Base-by-base conservation (phyloP, 768 basidiomycete genomes). In the Fibroporia radiculosa region DNA sequence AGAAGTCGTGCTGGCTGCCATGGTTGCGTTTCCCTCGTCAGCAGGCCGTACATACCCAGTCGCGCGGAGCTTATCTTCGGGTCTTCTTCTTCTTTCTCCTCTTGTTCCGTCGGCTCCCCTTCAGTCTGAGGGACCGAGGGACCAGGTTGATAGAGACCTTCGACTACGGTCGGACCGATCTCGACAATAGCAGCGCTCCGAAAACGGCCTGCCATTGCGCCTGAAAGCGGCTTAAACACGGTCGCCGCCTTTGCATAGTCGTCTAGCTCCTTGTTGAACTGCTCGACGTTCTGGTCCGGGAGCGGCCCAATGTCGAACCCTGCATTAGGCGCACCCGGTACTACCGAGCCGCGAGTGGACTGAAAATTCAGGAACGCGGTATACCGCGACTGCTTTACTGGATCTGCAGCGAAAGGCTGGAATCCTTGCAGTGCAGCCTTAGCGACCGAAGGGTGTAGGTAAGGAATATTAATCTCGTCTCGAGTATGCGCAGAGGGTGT, bases 181-280 rank as follows among this genome's bases (percentile, higher is more conserved):
- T 90, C 88, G n/a, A 88, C 64, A 12, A 82, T 71, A 0, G 76
- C 75, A 0, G 89, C 88, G 45, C 78, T 84, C 4, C 86, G 91
- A 63, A 98, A 98, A n/a, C 95, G 76, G 18, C 81, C 84, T 0
- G 92, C 91, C 89, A 98, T 97, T 13, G 90, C 89, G 2, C 85
- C 89, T 0, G 81, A 77, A 52, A 93, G 78, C 0, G 96, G 96
- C 55, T 91, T 91, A 69, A 97, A 98, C 23, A 98, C 77, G 20
- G 74, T 66, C 0, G 95, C 95, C 0, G 91, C 75, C 59, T 92
- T 89, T 2, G 87, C 78, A 51, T 91, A 97, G 54, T 95, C 91
- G 32, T 70, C 70, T 24, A 95, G 66, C 61, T 99, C 96, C 51
- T 80, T 82, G 54, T 84, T 78, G 61, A 88, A 89, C 18, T 78